Percentiles rank a stretch among this genome's conserved stretches.
Evolutionary conservation across 1,284 basidiomycete species (phyloP).

Genomic region (Pseudozyma flocculosa): DNA sequence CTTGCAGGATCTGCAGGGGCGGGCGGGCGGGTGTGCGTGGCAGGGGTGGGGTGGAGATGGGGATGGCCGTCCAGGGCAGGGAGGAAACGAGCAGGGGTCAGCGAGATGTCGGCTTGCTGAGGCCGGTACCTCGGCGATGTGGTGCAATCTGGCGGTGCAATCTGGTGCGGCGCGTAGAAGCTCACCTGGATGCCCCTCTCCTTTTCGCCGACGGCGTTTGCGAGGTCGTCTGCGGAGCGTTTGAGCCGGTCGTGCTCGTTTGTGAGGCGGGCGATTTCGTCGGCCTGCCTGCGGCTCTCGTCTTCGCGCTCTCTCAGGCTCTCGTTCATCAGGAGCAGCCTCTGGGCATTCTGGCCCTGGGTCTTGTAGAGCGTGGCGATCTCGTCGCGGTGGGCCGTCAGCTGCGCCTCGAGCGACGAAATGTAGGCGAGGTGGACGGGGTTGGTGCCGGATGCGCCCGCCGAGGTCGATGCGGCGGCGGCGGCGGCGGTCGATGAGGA

Average conservation of each 20-base stretch:
- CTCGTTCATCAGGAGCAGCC: slow-evolving; percentile 87
- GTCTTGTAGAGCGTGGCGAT: slow-evolving; percentile 91
- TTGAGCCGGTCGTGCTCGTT: slow-evolving; percentile 71
- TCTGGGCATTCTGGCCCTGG: slow-evolving; percentile 91
- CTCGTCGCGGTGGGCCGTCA: slow-evolving; percentile 84
- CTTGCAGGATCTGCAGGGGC: slow-evolving; percentile 75
- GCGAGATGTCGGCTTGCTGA: slow-evolving; percentile 4
- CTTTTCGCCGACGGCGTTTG: slow-evolving; percentile 80
- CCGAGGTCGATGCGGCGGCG: slow-evolving; percentile 1
- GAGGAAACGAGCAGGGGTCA: not conserved
- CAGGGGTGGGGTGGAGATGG: not conserved
- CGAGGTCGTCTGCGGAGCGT: slow-evolving; percentile 61
- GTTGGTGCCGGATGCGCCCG: slow-evolving; percentile 62
- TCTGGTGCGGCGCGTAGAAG: too few species aligned
- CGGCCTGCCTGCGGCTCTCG: slow-evolving; percentile 71
- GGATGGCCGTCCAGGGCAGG: not conserved
- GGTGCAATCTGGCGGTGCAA: too few species aligned
- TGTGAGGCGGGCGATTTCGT: slow-evolving; percentile 70
- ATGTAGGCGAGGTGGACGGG: slow-evolving; percentile 83
- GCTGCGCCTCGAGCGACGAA: slow-evolving; percentile 85
- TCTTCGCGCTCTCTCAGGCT: slow-evolving; percentile 89
- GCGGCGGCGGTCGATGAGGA: slow-evolving; percentile 1
- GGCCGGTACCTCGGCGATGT: too few species aligned
- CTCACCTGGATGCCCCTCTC: slow-evolving; percentile 73
- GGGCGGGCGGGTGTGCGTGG: not conserved